A percentile compares a stretch with the other conserved stretches of the same genome.
phyloP scores from a whole-genome alignment of 495 filamentous ascomycete species.

The Aspergillus carlsbadensis region DNA sequence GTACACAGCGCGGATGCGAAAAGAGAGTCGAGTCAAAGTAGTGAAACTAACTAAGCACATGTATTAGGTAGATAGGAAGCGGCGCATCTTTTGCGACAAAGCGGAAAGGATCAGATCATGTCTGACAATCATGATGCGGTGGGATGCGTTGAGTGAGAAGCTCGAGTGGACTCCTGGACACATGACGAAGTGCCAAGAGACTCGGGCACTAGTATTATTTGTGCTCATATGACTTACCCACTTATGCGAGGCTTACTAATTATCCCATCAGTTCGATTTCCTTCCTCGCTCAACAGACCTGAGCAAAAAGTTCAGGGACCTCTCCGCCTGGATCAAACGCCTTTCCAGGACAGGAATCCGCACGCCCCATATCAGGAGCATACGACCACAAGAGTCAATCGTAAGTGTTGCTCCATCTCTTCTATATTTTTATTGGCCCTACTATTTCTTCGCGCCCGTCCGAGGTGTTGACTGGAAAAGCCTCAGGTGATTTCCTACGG shows the following conservation, averaged over 20 bases:
- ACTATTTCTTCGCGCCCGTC: not conserved
- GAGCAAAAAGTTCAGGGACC: not conserved
- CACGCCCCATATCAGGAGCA: not conserved
- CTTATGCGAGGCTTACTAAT: conserved; percentile 6
- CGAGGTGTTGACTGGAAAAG: not conserved
- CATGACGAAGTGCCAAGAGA: conserved; percentile 7
- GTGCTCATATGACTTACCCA: too few species aligned
- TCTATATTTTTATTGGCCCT: not conserved
- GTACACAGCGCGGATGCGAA: not conserved
- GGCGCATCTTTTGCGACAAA: not conserved
- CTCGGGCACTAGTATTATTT: not conserved
- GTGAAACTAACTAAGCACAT: not conserved
- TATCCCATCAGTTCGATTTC: not conserved
- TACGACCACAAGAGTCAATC: not conserved
- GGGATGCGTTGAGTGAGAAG: not conserved
- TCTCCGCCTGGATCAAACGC: not conserved
- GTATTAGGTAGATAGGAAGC: not conserved
- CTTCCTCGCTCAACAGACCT: not conserved
- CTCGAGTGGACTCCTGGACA: conserved; percentile 4
- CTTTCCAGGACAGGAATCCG: too few species aligned
- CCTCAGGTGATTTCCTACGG: not conserved
- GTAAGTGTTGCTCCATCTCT: not conserved
- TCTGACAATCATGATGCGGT: not conserved
- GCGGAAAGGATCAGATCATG: not conserved
- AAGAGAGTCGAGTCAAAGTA: not conserved